These are phyloP conservation scores for Mycena sp. DNA, from an alignment of 1,284 basidiomycete species.

Conservation along the genomic window DNA sequence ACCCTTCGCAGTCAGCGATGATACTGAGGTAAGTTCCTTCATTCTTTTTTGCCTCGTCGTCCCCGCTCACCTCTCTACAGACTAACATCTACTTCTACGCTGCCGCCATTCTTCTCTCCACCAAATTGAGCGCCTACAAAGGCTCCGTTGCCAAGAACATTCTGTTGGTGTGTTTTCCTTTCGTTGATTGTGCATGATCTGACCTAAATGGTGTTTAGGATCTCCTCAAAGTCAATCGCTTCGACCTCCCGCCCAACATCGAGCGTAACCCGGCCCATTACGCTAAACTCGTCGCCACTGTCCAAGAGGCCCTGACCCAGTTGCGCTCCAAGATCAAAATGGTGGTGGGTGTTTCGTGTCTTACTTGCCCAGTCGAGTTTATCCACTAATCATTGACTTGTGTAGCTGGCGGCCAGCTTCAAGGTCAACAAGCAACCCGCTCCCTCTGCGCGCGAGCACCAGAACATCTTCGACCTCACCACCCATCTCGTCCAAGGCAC, in stretches of 20 bases:
- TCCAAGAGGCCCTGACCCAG: conserved; percentile 1
- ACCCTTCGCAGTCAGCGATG: too few species aligned
- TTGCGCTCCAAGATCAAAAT: conserved; percentile 12
- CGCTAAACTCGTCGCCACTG: neutral
- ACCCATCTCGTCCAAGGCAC: neutral
- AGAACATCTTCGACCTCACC: conserved; percentile 10
- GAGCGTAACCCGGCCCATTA: conserved; percentile 1
- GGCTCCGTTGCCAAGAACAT: neutral
- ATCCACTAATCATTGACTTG: neutral
- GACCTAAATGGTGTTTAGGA: neutral
- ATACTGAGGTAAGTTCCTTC: neutral
- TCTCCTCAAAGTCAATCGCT: neutral
- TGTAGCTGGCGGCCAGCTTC: neutral
- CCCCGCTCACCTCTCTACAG: neutral
- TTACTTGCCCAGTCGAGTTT: neutral
- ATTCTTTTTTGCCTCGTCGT: neutral
- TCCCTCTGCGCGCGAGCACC: neutral
- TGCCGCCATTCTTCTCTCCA: neutral
- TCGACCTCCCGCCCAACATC: neutral
- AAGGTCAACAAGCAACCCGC: conserved; percentile 2
- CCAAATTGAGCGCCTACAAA: conserved; percentile 1
- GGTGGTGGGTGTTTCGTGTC: neutral
- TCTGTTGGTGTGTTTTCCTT: neutral
- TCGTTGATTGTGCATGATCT: neutral
- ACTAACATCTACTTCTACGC: neutral